These are phyloP conservation scores for Lactarius vividus DNA, from an alignment of 768 basidiomycete genomes.

Conservation along the genomic window DNA sequence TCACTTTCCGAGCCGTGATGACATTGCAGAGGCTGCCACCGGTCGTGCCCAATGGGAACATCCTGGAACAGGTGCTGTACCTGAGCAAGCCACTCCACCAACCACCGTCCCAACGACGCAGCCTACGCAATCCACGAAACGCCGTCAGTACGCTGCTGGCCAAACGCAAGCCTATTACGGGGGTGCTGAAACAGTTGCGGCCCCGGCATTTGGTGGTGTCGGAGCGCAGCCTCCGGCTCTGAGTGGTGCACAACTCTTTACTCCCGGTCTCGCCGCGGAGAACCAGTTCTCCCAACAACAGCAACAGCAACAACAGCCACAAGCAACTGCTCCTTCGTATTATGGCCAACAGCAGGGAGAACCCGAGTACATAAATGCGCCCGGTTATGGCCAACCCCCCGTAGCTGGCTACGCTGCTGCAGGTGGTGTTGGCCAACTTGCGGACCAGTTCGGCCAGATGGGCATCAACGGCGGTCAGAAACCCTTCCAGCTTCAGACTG, in stretches of 20 bases:
- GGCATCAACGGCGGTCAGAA: conserved; percentile 65
- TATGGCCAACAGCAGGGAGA: conserved; percentile 42
- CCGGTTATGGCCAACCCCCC: conserved; percentile 45
- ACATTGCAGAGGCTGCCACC: conserved; percentile 67
- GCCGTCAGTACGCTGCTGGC: conserved; percentile 91
- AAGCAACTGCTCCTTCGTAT: conserved; percentile 48
- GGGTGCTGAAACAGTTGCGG: conserved; percentile 41
- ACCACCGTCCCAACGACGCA: conserved; percentile 43
- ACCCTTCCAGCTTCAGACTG: conserved; percentile 74
- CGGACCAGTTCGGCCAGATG: conserved; percentile 90
- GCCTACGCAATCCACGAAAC: conserved; percentile 50
- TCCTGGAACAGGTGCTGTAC: conserved; percentile 46
- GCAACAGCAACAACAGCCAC: conserved; percentile 44
- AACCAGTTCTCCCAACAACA: conserved; percentile 67
- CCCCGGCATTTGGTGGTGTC: conserved; percentile 46
- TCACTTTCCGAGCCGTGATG: conserved; percentile 14
- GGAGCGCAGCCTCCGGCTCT: conserved; percentile 39
- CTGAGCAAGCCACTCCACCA: conserved; percentile 39
- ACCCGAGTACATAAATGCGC: conserved; percentile 45
- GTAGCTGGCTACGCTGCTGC: conserved; percentile 39
- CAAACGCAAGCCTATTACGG: conserved; percentile 90
- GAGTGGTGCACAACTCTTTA: conserved; percentile 67
- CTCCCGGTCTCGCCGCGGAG: conserved; percentile 74
- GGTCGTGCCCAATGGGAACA: conserved; percentile 89
- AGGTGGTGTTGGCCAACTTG: conserved; percentile 55